Evolutionary conservation across 176 grass and related monocot species (phyloP), one percentile per base, ranked within the genome.

Genomic region (Zizania latifolia): DNA sequence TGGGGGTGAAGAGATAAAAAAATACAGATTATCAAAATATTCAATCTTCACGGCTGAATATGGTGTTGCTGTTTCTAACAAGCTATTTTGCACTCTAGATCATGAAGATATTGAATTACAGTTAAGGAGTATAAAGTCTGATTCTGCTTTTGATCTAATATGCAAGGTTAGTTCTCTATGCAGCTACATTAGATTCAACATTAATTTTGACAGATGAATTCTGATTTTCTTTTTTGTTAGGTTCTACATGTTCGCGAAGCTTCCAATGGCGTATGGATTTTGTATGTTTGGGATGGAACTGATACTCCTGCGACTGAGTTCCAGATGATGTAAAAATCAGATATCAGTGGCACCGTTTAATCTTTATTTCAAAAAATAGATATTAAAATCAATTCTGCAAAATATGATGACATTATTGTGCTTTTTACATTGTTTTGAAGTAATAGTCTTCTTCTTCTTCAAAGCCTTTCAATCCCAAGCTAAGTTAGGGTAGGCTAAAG

Each of bases 241-340:
- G 93, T 97, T 90, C 76, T 97, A 88, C 85, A 93, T 93, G 80
- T 91, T 50, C 34, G 15, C 80, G 44, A 89, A 84, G 75, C 74
- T 77, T 88, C 82, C 62, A 79, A 27, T 15, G 65, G 76, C 1
- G 72, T 82, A 40, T 81, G 64, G 78, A 78, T 93, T 72, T 87
- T 85, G 51, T 93, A 92, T 80, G 88, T 91, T 39, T 97, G 93
- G 93, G 93, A 97, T 90, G 90, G 93, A 84, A 97, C 90, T 61
- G 88, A 97, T 78, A 69, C 85, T 75, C 80, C 90, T 82, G 72
- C 90, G 39, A 30, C 45, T 58, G 68, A 72, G 37, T 57, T 89
- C 72, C 78, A 73, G 62, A 60, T 29, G 34, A 31, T 31, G 80
- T 84, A 90, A 3, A 76, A 76, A 32, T 72, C 32, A 43, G 59